phyloP scores from a whole-genome alignment of 768 basidiomycete species.

The Xerocomus potaroensis region DNA sequence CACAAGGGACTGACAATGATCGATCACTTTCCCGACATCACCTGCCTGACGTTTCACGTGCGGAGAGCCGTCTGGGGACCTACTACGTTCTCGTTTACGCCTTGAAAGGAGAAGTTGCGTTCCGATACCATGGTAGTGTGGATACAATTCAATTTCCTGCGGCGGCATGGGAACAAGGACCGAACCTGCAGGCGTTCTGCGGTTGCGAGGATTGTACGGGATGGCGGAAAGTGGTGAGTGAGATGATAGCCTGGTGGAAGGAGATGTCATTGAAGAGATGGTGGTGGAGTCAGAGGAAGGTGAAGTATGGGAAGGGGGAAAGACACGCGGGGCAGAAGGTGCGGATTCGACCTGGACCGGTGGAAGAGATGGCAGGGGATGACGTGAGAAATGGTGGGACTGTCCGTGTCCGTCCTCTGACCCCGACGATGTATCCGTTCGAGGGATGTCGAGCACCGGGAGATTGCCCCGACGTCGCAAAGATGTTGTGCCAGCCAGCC shows the following conservation, averaged over 20 bases:
- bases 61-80: slow-evolving; percentile 36
- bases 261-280: slow-evolving; percentile 27
- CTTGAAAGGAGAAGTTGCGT: slow-evolving; percentile 46
- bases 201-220: slow-evolving; percentile 62
- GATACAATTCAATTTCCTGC: slow-evolving; percentile 58
- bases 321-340: slow-evolving; percentile 19
- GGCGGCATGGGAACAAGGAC: slow-evolving; percentile 63
- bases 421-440: slow-evolving; percentile 21
- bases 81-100: slow-evolving; percentile 46
- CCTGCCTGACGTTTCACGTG: slow-evolving; percentile 52
- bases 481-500: slow-evolving; percentile 20
- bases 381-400: slow-evolving; percentile 25
- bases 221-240: slow-evolving; percentile 30
- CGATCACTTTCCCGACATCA: slow-evolving; percentile 69
- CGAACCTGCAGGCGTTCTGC: slow-evolving; percentile 56
- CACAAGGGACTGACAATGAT: slow-evolving; percentile 62
- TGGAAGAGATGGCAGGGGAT: slow-evolving; percentile 18
- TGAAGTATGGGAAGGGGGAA: slow-evolving; percentile 35
- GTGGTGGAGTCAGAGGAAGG: slow-evolving; percentile 31
- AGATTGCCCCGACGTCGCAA: slow-evolving; percentile 30
- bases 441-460: slow-evolving; percentile 31
- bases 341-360: slow-evolving; percentile 23
- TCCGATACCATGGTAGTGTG: slow-evolving; percentile 53
- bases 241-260: slow-evolving; percentile 31
- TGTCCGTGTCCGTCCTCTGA: too few relatives aligned